Base-by-base conservation (phyloP, 192 early-diverging fungal species). In the Chytriomyces sp. region DNA sequence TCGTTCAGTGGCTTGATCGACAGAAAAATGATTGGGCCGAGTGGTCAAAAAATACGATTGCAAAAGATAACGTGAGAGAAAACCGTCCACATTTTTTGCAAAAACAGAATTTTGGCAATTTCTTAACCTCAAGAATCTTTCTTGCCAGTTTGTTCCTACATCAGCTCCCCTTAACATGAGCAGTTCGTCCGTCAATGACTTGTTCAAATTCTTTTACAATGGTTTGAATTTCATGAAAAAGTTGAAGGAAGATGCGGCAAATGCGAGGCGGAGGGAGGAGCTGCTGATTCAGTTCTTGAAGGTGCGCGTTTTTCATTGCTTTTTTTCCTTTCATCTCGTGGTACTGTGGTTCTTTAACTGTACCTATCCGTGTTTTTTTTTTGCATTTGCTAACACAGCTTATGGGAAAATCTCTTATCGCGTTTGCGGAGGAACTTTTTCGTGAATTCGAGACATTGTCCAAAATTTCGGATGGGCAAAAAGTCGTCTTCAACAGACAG, bases 141-240 rank as follows among this genome's bases (percentile, higher is more conserved):
- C 6, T 18, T 7, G 50, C 8, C 5, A 24, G 81, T 86, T 68
- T 79, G 85, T 35, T 86, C 86, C 78, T 67, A 84, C 45, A 79
- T 77, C 70, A 79, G 85, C 60, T 64, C 87, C 87, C 24, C 64
- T 72, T n/a, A 61, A 75, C 45, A 82, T 87, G 26, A 86, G 92
- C 79, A 95, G 94, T 2, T 89, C 92, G 5, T 95, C 93, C 3
- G 89, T 94, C 45, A 83, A 91, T 20, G 93, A 95, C 77, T 70
- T 95, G 6, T 95, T 95, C 79, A 88, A 89, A n/a, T 89, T 88
- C 61, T 94, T 94, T 79, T 86, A 93, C 68, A 85, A 88, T 66
- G 90, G 91, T 5, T 72, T 94, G 61, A 86, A 88, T 18, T 95
- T 92, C 74, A 76, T 94, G 10, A 87, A 89, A 53, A 85, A 88